Base-by-base conservation (phyloP, 352 stramenopile genomes). In the Elongisporangium anandrum region DNA sequence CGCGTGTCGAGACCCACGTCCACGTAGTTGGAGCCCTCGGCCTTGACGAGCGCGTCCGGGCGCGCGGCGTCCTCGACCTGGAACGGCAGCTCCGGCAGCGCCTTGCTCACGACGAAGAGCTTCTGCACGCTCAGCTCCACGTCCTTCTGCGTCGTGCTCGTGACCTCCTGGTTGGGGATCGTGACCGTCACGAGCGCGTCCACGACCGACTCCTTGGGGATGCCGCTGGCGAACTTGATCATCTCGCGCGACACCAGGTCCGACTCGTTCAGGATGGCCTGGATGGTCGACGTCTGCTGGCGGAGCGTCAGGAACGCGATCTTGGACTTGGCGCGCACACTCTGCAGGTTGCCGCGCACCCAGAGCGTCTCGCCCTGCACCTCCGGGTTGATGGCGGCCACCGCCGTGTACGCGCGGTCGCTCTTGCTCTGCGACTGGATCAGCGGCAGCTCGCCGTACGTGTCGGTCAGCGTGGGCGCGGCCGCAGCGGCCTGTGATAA, bases 301-400 rank as follows among this genome's bases (percentile, higher is more conserved):
- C 97, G 94, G 56, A 99, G 70, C 16, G 99, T 95, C 34, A 99
- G 77, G 75, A 99, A 99, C 23, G 87, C 87, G 63, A 97, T 92
- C 70, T 98, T 98, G 52, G 92, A 90, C 69, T 96, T 96, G 67
- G 85, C 87, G 54, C 95, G 92, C 60, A 98, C 96, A 38, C 87
- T 98, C 70, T 99, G 95, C 54, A 99, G 61, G 70, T 98, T 80
- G 47, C 88, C 97, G 26, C 97, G 88, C 41, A 99, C 71, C 92
- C 97, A 98, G 39, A 99, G 90, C 55, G 81, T 81, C 66, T 98
- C 69, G 59, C 87, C 88, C 55, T 86, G 77, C 52, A 90, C 59
- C 59, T 94, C 82, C 45, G 91, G 84, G 52, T 87, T 87, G 59
- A 96, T 76, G 50, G 88, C 68, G n/a, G 58, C 81, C 69, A 58